Conservation (phyloP, 1,139 yeast species). For the Groenewaldozyma sp. region DNA sequence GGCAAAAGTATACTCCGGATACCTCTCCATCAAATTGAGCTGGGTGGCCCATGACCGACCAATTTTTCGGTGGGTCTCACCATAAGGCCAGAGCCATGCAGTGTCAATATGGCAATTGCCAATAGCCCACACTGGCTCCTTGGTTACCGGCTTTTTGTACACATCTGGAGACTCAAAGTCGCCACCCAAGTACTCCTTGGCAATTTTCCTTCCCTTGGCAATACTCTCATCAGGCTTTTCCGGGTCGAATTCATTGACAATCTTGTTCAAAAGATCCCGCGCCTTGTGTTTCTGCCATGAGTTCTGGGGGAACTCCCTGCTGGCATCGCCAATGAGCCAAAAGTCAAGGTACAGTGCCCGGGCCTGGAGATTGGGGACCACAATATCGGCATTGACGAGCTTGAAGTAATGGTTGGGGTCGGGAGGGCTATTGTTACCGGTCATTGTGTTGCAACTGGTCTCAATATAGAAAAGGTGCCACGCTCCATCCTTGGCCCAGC, state of each 20-base stretch:
- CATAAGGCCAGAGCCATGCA: slow-evolving; percentile 98
- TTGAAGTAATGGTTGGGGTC: slow-evolving; percentile 60
- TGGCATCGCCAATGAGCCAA: slow-evolving; percentile 84
- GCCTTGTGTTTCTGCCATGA: slow-evolving; percentile 83
- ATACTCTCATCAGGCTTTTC: slow-evolving; percentile 40
- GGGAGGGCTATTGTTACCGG: slow-evolving; percentile 71
- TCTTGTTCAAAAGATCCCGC: slow-evolving; percentile 61
- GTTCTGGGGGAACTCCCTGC: slow-evolving; percentile 69
- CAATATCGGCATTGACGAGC: slow-evolving; percentile 62
- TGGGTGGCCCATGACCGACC: slow-evolving; percentile 96
- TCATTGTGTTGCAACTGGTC: slow-evolving; percentile 91
- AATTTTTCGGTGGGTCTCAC: slow-evolving; percentile 83
- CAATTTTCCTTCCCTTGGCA: slow-evolving; percentile 55
- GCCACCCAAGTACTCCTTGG: slow-evolving; percentile 54
- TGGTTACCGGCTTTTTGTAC: slow-evolving; percentile 25
- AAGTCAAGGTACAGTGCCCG: slow-evolving; percentile 70
- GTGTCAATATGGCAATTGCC: slow-evolving; percentile 98
- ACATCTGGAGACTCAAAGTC: slow-evolving; percentile 59
- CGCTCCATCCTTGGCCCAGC: slow-evolving; percentile 35
- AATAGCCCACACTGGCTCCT: slow-evolving; percentile 54
- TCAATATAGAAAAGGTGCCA: slow-evolving; percentile 64
- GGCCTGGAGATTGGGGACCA: slow-evolving; percentile 74
- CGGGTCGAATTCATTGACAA: slow-evolving; percentile 73
- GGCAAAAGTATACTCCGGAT: slow-evolving; percentile 88
- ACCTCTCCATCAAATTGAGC: slow-evolving; percentile 69